These are phyloP conservation scores for Starmerella apicola DNA, from an alignment of 805 yeast species.

Conservation along the genomic window DNA sequence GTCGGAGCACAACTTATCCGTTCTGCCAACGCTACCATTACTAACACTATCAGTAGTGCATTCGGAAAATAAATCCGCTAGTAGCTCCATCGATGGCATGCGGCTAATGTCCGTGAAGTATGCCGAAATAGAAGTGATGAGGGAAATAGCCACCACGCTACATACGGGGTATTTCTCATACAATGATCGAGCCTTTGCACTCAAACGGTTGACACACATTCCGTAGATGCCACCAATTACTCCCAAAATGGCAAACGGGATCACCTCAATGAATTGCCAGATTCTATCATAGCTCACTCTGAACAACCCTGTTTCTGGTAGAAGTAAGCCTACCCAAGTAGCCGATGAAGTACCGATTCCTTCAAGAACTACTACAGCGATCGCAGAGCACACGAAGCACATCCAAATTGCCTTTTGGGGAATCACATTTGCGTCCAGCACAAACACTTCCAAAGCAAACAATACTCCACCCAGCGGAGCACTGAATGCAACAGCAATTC, in stretches of 20 bases:
- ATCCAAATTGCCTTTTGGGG: slow-evolving; percentile 47
- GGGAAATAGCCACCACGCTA: slow-evolving; percentile 37
- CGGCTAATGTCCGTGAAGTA: slow-evolving; percentile 36
- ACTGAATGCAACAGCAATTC: slow-evolving; percentile 73
- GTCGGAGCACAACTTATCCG: slow-evolving; percentile 10
- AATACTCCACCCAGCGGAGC: slow-evolving; percentile 83
- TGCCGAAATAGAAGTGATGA: slow-evolving; percentile 38
- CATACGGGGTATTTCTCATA: slow-evolving; percentile 21
- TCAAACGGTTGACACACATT: slow-evolving; percentile 26
- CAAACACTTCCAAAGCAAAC: slow-evolving; percentile 46
- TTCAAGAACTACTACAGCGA: slow-evolving; percentile 47
- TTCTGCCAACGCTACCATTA: background rate
- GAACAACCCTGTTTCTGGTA: slow-evolving; percentile 43
- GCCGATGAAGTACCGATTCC: slow-evolving; percentile 39
- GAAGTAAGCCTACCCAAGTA: slow-evolving; percentile 23
- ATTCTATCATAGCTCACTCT: slow-evolving; percentile 56
- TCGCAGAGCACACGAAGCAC: slow-evolving; percentile 66
- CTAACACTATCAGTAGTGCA: slow-evolving; percentile 33
- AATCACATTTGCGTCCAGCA: slow-evolving; percentile 34
- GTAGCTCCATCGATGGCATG: slow-evolving; percentile 28
- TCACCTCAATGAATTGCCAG: slow-evolving; percentile 59
- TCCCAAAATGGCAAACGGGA: slow-evolving; percentile 66
- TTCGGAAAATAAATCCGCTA: slow-evolving; percentile 57
- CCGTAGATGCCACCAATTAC: slow-evolving; percentile 60
- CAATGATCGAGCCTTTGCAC: slow-evolving; percentile 6